Evolutionary conservation across 2,329 filamentous ascomycete species (phyloP).

Genomic region (Alternaria ethzedia): DNA sequence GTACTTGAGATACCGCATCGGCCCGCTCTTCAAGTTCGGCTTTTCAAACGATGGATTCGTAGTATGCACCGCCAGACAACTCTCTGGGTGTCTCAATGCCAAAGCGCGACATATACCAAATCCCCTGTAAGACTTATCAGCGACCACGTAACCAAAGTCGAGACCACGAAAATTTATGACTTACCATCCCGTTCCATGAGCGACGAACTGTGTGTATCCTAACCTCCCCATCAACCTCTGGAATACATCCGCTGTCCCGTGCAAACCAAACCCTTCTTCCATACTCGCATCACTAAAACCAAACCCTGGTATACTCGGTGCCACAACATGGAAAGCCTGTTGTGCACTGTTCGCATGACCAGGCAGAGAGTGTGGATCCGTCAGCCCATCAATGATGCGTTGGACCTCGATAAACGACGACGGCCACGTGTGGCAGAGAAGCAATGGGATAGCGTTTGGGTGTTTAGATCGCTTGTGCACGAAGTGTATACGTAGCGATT

Average conservation of each 20-base stretch:
- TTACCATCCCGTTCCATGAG: conserved; percentile 60
- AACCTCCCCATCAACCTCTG: conserved; percentile 66
- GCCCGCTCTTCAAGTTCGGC: conserved; percentile 56
- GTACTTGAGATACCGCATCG: conserved; percentile 63
- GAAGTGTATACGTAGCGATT: conserved; percentile 66
- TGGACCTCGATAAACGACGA: conserved; percentile 67
- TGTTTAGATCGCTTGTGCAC: conserved; percentile 65
- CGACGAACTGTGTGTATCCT: conserved; percentile 65
- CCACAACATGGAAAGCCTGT: conserved; percentile 68
- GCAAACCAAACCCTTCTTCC: conserved; percentile 57
- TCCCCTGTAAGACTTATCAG: conserved; percentile 40
- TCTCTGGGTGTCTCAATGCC: conserved; percentile 55
- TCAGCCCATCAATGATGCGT: conserved; percentile 62
- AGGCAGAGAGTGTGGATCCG: conserved; percentile 57
- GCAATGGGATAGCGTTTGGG: conserved; percentile 64
- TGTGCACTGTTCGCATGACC: conserved; percentile 26
- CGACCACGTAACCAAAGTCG: neutral
- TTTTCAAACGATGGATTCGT: conserved; percentile 62
- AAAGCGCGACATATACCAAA: conserved; percentile 55
- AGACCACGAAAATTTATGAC: conserved; percentile 8
- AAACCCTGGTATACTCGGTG: conserved; percentile 69
- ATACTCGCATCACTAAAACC: conserved; percentile 70
- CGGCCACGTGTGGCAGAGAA: conserved; percentile 71
- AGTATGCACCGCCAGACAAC: conserved; percentile 67
- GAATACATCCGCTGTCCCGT: conserved; percentile 62